Percentiles rank a stretch among this genome's conserved stretches.
These are phyloP conservation scores for Sanghuangporus baumii DNA, from an alignment of 1,284 basidiomycete genomes.

Conservation along the genomic window DNA sequence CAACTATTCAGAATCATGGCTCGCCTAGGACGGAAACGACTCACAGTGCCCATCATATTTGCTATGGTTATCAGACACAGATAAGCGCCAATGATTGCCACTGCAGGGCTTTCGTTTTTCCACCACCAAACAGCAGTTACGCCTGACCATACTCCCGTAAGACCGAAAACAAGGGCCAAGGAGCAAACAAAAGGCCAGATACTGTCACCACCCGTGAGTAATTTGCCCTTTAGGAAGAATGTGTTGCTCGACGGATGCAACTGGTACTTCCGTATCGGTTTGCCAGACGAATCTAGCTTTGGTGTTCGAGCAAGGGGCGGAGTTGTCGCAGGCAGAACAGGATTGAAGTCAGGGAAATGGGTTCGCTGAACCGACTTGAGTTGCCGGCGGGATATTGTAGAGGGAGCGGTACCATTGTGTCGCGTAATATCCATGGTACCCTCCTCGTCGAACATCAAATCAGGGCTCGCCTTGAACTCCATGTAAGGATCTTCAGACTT, in stretches of 20 bases:
- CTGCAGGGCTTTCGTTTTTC: constrained; percentile 67
- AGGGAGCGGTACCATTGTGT: not conserved
- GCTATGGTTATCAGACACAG: constrained; percentile 71
- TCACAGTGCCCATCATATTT: constrained; percentile 71
- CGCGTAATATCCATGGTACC: constrained; percentile 12
- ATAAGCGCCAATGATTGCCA: constrained; percentile 72
- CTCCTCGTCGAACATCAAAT: constrained; percentile 10
- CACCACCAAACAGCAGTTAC: constrained; percentile 87
- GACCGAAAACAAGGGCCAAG: constrained; percentile 54
- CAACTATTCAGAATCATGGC: constrained; percentile 1
- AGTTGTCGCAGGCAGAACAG: constrained; percentile 1
- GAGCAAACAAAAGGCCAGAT: constrained; percentile 71
- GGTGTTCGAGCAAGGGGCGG: constrained; percentile 8
- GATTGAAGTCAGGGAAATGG: constrained; percentile 13
- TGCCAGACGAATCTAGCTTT: constrained; percentile 25
- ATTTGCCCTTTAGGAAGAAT: constrained; percentile 67
- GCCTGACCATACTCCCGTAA: constrained; percentile 77
- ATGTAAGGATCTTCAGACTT: constrained; percentile 9
- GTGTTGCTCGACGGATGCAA: constrained; percentile 64
- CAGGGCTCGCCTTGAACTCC: constrained; percentile 11
- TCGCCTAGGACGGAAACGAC: constrained; percentile 24
- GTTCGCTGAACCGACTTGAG: not conserved
- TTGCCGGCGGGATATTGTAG: constrained; percentile 2
- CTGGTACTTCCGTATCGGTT: constrained; percentile 49
- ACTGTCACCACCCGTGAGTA: constrained; percentile 82